Evolutionary conservation across 345 rosid genomes (phyloP).

Genomic region (Cardamine chenopodiifolia): DNA sequence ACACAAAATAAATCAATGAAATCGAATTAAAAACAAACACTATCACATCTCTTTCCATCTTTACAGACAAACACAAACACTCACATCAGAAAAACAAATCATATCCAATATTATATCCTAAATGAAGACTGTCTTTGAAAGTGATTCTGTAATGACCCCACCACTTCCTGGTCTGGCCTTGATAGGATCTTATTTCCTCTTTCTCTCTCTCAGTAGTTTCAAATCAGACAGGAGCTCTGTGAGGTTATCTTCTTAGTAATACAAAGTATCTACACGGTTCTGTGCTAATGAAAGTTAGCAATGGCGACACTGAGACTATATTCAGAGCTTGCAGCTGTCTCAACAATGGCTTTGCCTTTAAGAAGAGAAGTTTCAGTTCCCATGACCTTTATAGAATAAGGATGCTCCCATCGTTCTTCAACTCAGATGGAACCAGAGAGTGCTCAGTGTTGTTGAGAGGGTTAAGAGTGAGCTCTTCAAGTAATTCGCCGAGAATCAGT

Average conservation of each 20-base stretch:
- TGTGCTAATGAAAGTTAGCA: constrained; percentile 37
- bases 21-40: constrained; percentile 19
- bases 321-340: constrained; percentile 20
- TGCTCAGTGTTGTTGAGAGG: constrained; percentile 31
- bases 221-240: constrained; percentile 16
- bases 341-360: constrained; percentile 27
- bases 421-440: constrained; percentile 34
- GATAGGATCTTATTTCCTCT: constrained; percentile 34
- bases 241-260: constrained; percentile 40
- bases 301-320: constrained; percentile 24
- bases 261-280: constrained; percentile 38
- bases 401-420: constrained; percentile 43
- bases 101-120: constrained; percentile 27
- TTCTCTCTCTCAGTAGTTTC: constrained; percentile 12
- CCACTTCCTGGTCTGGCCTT: constrained; percentile 37
- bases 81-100: constrained; percentile 3
- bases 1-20: constrained; percentile 38
- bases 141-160: constrained; percentile 36
- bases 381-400: constrained; percentile 23
- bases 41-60: constrained; percentile 29
- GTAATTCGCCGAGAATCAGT: constrained; percentile 62
- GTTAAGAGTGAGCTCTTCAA: constrained; percentile 55
- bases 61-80: constrained; percentile 36
- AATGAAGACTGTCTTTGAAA: constrained; percentile 37
- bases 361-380: constrained; percentile 15